Base-by-base conservation (phyloP, 495 filamentous ascomycete species). In the Barbatosphaeria neglecta region DNA sequence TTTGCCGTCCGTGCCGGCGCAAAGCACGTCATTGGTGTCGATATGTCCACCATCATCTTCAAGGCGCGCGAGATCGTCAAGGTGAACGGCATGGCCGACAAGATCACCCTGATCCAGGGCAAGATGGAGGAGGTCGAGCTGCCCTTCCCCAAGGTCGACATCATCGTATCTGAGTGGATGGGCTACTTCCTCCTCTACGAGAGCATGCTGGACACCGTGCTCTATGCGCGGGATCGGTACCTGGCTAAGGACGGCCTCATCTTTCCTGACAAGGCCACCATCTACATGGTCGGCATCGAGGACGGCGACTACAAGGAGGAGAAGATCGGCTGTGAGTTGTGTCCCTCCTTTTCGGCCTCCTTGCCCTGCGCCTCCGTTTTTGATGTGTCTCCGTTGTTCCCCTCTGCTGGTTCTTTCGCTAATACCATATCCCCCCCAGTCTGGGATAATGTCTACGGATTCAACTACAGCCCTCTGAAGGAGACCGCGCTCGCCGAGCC, bases 121-220 rank as follows among this genome's bases (percentile, higher is more conserved):
- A 94, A 92, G 70, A 89, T 95, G 60, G 90, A 96, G 62, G 90
- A 95, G 58, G 82, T 94, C 33, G 72, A 75, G 27, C 55, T 93
- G 43, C 86, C 87, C 1, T 83, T 88, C 50, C 72, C 77, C 47
- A 73, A 90, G 60, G 90, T 96, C 40, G 90, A 96, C 55, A 89
- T 96, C 62, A 95, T 96, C 53, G 81, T 96, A 46, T 94, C 87
- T 2, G 90, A 96, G 62, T 96, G 90, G 90, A 96, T 96, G 90
- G 90, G 90, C 4, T 96, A 96, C 60, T 84, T 85, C 60, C 72
- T 96, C 4, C 76, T 96, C 7, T 96, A 92, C 60, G 90, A 96
- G 72, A 82, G 81, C 54, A 96, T 96, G 90, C 76, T 96, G 50
- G 88, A 94, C 64, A 93, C 88, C 9, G 90, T 96, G 25, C 70